Evolutionary conservation across 768 basidiomycete species (phyloP).

Genomic region (Coprinopsis marcescibilis): DNA sequence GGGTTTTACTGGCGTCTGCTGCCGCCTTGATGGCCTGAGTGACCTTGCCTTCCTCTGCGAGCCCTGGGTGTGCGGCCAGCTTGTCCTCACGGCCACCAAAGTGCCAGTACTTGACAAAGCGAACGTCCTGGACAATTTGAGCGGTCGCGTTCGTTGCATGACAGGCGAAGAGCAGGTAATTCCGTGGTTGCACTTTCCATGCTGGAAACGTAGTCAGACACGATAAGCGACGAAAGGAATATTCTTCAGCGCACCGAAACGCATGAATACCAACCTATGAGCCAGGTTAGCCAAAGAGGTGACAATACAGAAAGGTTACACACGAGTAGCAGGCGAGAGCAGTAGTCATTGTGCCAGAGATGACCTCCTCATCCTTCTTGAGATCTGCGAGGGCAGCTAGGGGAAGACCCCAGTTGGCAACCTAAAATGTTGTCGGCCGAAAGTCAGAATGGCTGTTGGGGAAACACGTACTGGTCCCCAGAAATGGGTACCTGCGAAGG

Average conservation of each 20-base stretch:
- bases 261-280: slow-evolving; percentile 80
- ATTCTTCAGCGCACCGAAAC: slow-evolving; percentile 62
- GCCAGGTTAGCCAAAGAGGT: slow-evolving; percentile 9
- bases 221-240: slow-evolving; percentile 7
- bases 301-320: slow-evolving; percentile 30
- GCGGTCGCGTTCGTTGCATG: slow-evolving; percentile 89
- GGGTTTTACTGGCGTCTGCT: slow-evolving; percentile 34
- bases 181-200: slow-evolving; percentile 93
- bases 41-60: slow-evolving; percentile 34
- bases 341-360: slow-evolving; percentile 95
- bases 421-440: slow-evolving; percentile 39
- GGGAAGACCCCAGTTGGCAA: slow-evolving; percentile 98
- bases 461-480: slow-evolving; percentile 84
- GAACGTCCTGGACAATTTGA: slow-evolving; percentile 74
- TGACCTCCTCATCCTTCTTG: slow-evolving; percentile 90
- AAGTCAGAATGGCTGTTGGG: slow-evolving; percentile 6
- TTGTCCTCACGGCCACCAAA: slow-evolving; percentile 81
- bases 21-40: slow-evolving; percentile 46
- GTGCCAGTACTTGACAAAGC: slow-evolving; percentile 91
- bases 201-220: slow-evolving; percentile 43
- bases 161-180: slow-evolving; percentile 93
- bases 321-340: slow-evolving; percentile 90
- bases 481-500: slow-evolving; percentile 83
- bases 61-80: slow-evolving; percentile 29
- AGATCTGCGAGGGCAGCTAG: slow-evolving; percentile 90